Base-by-base conservation (phyloP, 768 basidiomycete genomes). In the Amanita rubescens region DNA sequence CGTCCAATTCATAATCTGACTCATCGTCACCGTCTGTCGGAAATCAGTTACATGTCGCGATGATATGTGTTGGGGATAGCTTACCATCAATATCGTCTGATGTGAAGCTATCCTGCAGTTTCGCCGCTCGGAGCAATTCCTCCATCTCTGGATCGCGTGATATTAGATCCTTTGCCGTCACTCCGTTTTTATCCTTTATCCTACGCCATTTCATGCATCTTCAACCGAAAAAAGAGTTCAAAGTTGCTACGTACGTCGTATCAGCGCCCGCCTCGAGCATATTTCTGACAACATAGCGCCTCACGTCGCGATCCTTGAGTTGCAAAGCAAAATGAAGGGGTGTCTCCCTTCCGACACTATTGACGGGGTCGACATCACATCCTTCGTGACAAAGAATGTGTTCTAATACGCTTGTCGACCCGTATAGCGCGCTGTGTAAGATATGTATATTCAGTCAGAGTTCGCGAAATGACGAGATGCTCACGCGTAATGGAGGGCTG, bases 201-300 rank as follows among this genome's bases (percentile, higher is more conserved):
- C 88, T 90, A 49, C 20, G 27, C 32, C 33, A 10, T 25, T n/a
- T 2, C 44, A 19, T 9, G 25, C 19, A 54, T 25, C 43, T 38
- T 34, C 38, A 58, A 44, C 30, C 8, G n/a, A 12, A n/a, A 5
- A 15, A 14, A 48, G 39, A 34, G 30, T 49, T 33, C n/a, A 27
- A 20, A 14, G 19, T 10, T 19, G 60, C 2, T 6, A 66, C 81
- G 56, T 54, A 88, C 87, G 65, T 73, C 3, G 77, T 80, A 67
- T 90, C 80, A 1, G 88, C 87, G 3, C 90, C 90, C 0, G 90
- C 90, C 1, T 93, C 90, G 3, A 92, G 68, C 54, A 93, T 67
- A 56, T 76, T 82, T 60, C 78, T 73, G 39, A 86, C 78, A 7
- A 89, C 71, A 44, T 72, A 68, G 45, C 67, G 62, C 43, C 87